phyloP scores from a whole-genome alignment of 2,329 filamentous ascomycete genomes.

The Aspergillus sp. region DNA sequence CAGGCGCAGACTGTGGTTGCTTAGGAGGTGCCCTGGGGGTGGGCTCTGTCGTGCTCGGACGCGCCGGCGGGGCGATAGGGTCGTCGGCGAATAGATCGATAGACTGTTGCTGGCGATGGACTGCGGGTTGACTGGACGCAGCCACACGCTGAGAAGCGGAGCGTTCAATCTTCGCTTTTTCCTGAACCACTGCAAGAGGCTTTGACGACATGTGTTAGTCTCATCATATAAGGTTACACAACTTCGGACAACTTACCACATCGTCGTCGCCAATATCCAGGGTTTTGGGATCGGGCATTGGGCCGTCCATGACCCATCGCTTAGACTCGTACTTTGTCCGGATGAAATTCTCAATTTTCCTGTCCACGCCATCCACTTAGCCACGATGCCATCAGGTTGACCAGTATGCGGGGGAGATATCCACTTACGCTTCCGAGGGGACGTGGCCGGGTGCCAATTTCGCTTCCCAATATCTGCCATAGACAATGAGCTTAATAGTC shows the following conservation, averaged over 20 bases:
- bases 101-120: conserved; percentile 50
- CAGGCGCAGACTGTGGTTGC: conserved; percentile 57
- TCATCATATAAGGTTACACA: background rate
- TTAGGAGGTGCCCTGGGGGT: conserved; percentile 63
- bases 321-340: conserved; percentile 98
- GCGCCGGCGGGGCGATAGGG: conserved; percentile 61
- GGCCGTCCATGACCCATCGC: conserved; percentile 98
- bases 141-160: conserved; percentile 57
- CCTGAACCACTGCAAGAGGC: conserved; percentile 68
- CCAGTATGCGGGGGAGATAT: background rate
- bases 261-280: conserved; percentile 89
- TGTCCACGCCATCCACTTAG: conserved; percentile 29
- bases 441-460: conserved; percentile 89
- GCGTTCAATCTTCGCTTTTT: conserved; percentile 68
- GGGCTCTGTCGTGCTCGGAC: conserved; percentile 73
- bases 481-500: conserved; percentile 14
- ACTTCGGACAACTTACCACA: conserved; percentile 56
- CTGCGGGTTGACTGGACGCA: conserved; percentile 47
- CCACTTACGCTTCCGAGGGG: conserved; percentile 75
- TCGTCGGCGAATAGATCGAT: conserved; percentile 83
- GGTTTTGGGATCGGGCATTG: conserved; percentile 87
- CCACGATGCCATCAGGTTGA: background rate
- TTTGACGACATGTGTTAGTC: conserved; percentile 32
- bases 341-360: conserved; percentile 99
- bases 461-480: conserved; percentile 78